Conservation (phyloP, 1,139 yeast species). For the Candida frijolesensis region DNA sequence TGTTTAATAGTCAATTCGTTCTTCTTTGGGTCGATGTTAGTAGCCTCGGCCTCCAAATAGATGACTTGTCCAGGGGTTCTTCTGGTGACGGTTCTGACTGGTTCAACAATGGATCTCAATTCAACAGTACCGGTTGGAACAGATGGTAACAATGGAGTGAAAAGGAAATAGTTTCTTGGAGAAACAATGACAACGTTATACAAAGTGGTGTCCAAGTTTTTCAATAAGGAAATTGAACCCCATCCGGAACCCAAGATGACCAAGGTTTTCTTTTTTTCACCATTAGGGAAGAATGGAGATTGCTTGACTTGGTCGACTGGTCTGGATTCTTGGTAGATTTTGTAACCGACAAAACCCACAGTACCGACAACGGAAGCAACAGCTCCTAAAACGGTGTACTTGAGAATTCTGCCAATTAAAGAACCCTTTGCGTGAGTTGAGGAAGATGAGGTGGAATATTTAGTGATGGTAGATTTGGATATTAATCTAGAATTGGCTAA, state of each 20-base stretch:
- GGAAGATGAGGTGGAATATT: slow-evolving; percentile 10
- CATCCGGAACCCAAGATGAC: slow-evolving; percentile 93
- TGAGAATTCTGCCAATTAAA: slow-evolving; percentile 29
- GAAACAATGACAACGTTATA: slow-evolving; percentile 89
- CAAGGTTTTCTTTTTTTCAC: slow-evolving; percentile 81
- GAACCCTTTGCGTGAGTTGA: slow-evolving; percentile 12
- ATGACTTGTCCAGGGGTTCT: slow-evolving; percentile 73
- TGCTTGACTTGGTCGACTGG: slow-evolving; percentile 61
- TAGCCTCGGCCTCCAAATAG: slow-evolving; percentile 91
- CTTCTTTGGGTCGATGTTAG: slow-evolving; percentile 67
- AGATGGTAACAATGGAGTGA: slow-evolving; percentile 91
- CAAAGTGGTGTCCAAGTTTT: slow-evolving; percentile 80
- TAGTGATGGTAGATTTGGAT: slow-evolving; percentile 14
- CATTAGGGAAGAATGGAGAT: slow-evolving; percentile 60
- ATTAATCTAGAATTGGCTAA: slow-evolving; percentile 20
- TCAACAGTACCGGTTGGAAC: slow-evolving; percentile 94
- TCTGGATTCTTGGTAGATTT: slow-evolving; percentile 61
- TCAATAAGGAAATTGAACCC: slow-evolving; percentile 85
- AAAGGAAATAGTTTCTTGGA: slow-evolving; percentile 92
- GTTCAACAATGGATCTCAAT: slow-evolving; percentile 86
- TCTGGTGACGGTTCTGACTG: slow-evolving; percentile 74
- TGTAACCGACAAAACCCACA: slow-evolving; percentile 54
- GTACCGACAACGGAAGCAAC: slow-evolving; percentile 33
- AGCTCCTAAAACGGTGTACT: slow-evolving; percentile 30
- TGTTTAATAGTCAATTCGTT: slow-evolving; percentile 55